These are phyloP conservation scores for Neonectria sp. DNA, from an alignment of 2,329 filamentous ascomycete genomes.

Conservation along the genomic window DNA sequence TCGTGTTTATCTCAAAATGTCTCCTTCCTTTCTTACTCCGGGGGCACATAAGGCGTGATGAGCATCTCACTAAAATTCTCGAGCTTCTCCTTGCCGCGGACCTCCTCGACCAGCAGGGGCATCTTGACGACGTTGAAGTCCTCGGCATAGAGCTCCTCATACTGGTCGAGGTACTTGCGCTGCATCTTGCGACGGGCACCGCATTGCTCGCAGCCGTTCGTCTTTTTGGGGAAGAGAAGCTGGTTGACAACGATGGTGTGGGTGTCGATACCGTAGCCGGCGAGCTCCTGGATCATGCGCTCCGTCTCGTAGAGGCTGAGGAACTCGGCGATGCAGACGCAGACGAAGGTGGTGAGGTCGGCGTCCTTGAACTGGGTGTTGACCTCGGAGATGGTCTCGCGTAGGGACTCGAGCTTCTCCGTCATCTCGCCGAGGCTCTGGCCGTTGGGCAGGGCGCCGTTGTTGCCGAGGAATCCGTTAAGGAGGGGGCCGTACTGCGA, in stretches of 20 bases:
- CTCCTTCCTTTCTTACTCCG: conserved; percentile 56
- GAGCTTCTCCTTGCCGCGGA: conserved; percentile 93
- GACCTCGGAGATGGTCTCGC: conserved; percentile 94
- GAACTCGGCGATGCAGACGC: conserved; percentile 98
- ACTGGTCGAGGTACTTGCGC: conserved; percentile 99
- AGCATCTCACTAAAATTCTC: conserved; percentile 93
- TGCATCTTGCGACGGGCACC: conserved; percentile 97
- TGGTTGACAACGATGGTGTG: conserved; percentile 99
- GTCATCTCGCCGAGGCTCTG: conserved; percentile 93
- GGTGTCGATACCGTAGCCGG: conserved; percentile 94
- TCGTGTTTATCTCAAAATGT: conserved; percentile 18
- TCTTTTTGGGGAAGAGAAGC: conserved; percentile 90
- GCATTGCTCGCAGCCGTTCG: conserved; percentile 93
- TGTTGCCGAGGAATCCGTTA: conserved; percentile 90
- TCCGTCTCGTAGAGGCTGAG: conserved; percentile 97
- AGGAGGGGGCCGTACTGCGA: conserved; percentile 96
- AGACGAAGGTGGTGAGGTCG: conserved; percentile 95
- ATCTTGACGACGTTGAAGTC: conserved; percentile 98
- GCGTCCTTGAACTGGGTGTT: conserved; percentile 99
- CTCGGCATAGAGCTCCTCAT: conserved; percentile 98
- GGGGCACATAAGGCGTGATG: conserved; percentile 81
- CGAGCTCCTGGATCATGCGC: conserved; percentile 98
- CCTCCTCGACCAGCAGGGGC: conserved; percentile 95
- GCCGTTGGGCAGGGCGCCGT: conserved; percentile 85
- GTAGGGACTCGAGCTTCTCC: conserved; percentile 93